A percentile compares a stretch with the other conserved stretches of the same genome.
These are phyloP conservation scores for Fragilaria radians DNA, from an alignment of 108 stramenopile genomes.

Conservation along the genomic window DNA sequence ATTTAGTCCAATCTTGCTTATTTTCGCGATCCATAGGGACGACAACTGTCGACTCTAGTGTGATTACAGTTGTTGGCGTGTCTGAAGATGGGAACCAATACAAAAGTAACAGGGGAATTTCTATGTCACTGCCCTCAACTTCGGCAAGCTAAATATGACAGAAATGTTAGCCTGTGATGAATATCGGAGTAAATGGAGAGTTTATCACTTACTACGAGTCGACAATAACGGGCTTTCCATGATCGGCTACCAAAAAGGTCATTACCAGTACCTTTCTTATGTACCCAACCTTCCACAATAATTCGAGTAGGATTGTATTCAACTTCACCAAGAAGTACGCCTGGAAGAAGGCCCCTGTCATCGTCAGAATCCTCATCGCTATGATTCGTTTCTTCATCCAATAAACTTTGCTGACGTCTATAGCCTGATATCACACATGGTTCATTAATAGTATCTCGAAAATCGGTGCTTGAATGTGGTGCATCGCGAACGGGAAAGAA, in stretches of 20 bases:
- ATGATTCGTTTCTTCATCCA: background rate
- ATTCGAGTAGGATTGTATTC: conserved; percentile 23
- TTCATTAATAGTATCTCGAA: background rate
- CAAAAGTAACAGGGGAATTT: conserved; percentile 42
- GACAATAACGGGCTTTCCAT: conserved; percentile 61
- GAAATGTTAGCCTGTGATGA: background rate
- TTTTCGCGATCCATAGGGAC: conserved; percentile 35
- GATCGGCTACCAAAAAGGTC: conserved; percentile 46
- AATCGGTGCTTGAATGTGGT: background rate
- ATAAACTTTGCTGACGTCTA: background rate
- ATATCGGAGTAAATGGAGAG: background rate
- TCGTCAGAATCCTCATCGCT: conserved; percentile 2
- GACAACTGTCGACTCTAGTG: conserved; percentile 52
- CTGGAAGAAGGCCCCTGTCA: conserved; percentile 16
- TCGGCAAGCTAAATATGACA: conserved; percentile 15
- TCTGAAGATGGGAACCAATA: conserved; percentile 36
- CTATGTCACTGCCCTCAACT: conserved; percentile 31
- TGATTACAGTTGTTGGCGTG: conserved; percentile 45
- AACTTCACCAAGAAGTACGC: conserved; percentile 24
- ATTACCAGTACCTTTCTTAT: conserved; percentile 63
- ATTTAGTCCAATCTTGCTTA: conserved; percentile 26
- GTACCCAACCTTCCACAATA: conserved; percentile 56
- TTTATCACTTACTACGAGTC: conserved; percentile 37
- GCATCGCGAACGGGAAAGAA: background rate
- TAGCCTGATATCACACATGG: background rate